Evolutionary conservation across 352 stramenopile species (phyloP).

Genomic region (Phytophthora pluvialis): DNA sequence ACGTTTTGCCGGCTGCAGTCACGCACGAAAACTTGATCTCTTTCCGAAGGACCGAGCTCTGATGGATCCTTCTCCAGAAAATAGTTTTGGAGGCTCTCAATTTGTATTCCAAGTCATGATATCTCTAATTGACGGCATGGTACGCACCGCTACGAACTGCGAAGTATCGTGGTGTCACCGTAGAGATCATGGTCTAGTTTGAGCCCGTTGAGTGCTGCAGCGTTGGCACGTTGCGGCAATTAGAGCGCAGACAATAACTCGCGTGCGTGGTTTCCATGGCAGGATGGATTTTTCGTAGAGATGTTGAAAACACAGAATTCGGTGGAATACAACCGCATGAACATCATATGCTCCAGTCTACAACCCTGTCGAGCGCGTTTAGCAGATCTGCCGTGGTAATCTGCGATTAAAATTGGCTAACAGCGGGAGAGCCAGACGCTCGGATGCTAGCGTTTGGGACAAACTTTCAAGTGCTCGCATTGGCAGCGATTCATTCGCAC

Average conservation of each 20-base stretch:
- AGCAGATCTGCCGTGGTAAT: constrained; percentile 15
- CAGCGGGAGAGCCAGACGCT: constrained; percentile 15
- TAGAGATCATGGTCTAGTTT: too few species aligned
- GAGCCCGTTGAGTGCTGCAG: neutral
- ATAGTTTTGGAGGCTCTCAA: too few species aligned
- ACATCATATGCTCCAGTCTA: neutral
- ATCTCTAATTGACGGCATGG: too few species aligned
- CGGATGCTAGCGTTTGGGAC: constrained; percentile 9
- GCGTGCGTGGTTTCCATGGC: neutral
- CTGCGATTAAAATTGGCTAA: constrained; percentile 16
- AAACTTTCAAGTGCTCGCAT: constrained; percentile 1
- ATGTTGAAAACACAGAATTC: constrained; percentile 9
- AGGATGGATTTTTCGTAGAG: constrained; percentile 16
- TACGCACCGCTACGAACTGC: too few species aligned
- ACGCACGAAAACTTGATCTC: too few species aligned
- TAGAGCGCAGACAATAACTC: too few species aligned
- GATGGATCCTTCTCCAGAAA: too few species aligned
- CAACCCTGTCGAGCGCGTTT: neutral
- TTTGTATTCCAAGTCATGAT: too few species aligned
- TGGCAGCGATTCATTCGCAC: constrained; percentile 5
- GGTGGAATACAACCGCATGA: constrained; percentile 19
- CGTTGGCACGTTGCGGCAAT: too few species aligned
- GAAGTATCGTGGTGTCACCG: too few species aligned
- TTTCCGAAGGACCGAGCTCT: too few species aligned
- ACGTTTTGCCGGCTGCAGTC: neutral